Evolutionary conservation across 768 basidiomycete species (phyloP), one percentile per base, ranked within the genome.

Genomic region (Boletus patriciae): DNA sequence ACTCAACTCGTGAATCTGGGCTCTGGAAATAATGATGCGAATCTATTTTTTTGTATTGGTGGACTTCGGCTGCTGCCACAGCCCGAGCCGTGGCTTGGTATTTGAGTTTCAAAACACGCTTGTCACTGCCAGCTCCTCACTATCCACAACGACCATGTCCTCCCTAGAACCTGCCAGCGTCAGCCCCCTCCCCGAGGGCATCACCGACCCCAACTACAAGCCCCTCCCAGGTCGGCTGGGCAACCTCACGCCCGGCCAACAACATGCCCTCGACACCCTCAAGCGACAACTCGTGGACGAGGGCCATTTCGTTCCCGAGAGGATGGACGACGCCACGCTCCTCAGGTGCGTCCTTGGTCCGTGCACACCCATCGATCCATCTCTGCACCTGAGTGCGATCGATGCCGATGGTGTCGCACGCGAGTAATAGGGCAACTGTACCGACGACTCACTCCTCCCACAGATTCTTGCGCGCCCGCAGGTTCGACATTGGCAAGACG

Each of bases 391-490:
- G 25, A 15, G 15, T 11, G 48, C 52, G 59, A 59, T 64, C 57
- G 50, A 48, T 21, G 27, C 41, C 53, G 70, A 64, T 66, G 54
- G 37, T 23, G n/a, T 16, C 23, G 42, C 52, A 46, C 54, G 21
- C 55, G 37, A 56, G 29, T 29, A 7, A 31, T n/a, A n/a, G 6
- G 9, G 10, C 10, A 16, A 7, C 23, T 11, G 19, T 25, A 42
- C 27, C 9, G 9, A 41, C 12, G 29, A 25, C 38, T 47, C 47
- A 42, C 19, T 2, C 27, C 3, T 13, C 6, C 27, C 19, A 4
- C 59, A 92, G 94, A 67, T 99, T 96, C 77, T 76, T 98, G 58
- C 83, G 97, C 36, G 97, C 96, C 7, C 81, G 97, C 62, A 94
- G 90, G 74, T 99, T 98, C 62, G 94, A 98, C 75, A 71, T 96